Percentiles rank a stretch among this genome's conserved stretches.
phyloP scores from a whole-genome alignment of 805 yeast genomes.

The Saturnispora diversa region DNA sequence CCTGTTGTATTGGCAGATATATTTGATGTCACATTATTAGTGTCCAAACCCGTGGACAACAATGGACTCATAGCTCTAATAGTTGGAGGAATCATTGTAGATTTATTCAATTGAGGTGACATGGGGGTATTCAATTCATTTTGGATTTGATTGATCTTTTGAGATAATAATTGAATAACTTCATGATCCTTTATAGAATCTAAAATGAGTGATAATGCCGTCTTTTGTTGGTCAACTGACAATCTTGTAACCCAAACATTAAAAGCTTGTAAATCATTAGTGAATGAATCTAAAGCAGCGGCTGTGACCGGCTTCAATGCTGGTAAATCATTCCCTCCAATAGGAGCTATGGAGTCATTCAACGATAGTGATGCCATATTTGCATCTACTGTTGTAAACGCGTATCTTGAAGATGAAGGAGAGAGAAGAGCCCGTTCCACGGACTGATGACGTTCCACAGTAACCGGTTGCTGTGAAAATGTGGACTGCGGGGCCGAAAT shows the following conservation, averaged over 20 bases:
- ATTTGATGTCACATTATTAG: conserved; percentile 2
- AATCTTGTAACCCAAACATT: conserved; percentile 41
- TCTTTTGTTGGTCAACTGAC: conserved; percentile 38
- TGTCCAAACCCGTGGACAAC: conserved; percentile 4
- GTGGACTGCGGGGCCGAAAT: conserved; percentile 18
- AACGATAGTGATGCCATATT: conserved; percentile 15
- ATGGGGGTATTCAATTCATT: conserved; percentile 13
- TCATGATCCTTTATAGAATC: conserved; percentile 38
- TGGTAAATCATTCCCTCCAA: conserved; percentile 24
- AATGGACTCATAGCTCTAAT: conserved; percentile 23
- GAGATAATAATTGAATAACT: conserved; percentile 17
- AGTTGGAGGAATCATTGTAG: conserved; percentile 19
- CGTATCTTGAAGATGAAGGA: conserved; percentile 34
- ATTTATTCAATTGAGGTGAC: conserved; percentile 20
- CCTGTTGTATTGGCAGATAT: background rate
- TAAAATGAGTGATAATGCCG: conserved; percentile 42
- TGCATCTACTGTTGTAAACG: conserved; percentile 18
- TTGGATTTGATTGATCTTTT: background rate
- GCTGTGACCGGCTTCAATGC: conserved; percentile 29
- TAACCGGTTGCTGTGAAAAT: conserved; percentile 16
- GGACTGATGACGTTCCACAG: background rate
- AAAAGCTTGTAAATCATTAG: conserved; percentile 38
- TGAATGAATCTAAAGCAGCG: conserved; percentile 27
- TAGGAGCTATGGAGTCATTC: conserved; percentile 14
- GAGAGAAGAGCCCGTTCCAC: conserved; percentile 34